Evolutionary conservation across 345 rosid species (phyloP).

Genomic region (Balakata baccata): DNA sequence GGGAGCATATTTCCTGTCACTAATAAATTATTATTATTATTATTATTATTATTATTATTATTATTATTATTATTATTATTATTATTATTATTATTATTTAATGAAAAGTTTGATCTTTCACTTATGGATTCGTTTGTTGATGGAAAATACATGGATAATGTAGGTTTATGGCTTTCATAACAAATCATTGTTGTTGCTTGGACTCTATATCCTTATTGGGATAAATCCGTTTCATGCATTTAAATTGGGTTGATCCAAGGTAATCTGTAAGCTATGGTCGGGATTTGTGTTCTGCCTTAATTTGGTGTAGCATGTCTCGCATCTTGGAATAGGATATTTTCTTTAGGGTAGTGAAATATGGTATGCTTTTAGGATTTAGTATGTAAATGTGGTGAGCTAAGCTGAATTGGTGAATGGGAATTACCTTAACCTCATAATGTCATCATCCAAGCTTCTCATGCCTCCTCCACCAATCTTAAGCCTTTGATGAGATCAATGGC

Average conservation of each 20-base stretch:
- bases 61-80: neutral
- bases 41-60: neutral
- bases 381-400: neutral
- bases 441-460: neutral
- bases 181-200: too few species aligned
- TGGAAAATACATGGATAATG: too few species aligned
- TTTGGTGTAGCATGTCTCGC: neutral
- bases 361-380: too few species aligned
- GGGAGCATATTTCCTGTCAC: neutral
- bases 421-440: neutral
- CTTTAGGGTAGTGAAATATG: neutral
- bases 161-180: too few species aligned
- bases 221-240: neutral
- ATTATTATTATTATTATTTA: neutral
- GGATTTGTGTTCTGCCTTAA: neutral
- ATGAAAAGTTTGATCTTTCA: neutral
- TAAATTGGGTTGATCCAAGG: too few species aligned
- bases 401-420: neutral
- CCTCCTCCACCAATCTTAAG: neutral
- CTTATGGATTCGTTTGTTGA: too few species aligned
- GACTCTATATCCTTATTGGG: too few species aligned
- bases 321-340: neutral
- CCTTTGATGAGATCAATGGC: neutral
- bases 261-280: too few species aligned
- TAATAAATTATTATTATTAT: neutral